Conservation (phyloP, 257 asterid genomes). For the Solanum corneliomulleri region DNA sequence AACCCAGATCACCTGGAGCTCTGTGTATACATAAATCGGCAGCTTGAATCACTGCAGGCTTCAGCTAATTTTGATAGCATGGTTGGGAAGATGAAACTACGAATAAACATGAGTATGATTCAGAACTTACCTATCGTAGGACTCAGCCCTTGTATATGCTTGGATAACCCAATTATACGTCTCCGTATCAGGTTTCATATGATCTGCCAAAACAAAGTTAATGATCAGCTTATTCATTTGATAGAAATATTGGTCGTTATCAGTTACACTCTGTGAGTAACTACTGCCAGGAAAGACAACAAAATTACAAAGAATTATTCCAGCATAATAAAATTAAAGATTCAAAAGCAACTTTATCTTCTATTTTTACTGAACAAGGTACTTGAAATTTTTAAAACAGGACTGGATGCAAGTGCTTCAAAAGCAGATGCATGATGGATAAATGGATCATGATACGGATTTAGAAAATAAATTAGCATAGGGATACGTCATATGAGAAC, state of each 20-base stretch:
- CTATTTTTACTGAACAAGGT: not conserved
- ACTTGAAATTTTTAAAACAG: not conserved
- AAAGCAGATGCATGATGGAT: not conserved
- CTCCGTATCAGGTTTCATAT: constrained; percentile 95
- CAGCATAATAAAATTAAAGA: not conserved
- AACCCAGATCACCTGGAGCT: not conserved
- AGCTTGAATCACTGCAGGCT: not conserved
- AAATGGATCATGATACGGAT: not conserved
- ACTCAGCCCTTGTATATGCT: constrained; percentile 96
- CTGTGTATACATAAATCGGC: not conserved
- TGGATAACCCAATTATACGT: constrained; percentile 99
- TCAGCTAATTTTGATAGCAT: not conserved
- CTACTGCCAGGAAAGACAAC: not conserved
- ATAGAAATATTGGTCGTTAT: not conserved
- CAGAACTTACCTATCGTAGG: constrained; percentile 74
- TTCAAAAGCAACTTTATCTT: not conserved
- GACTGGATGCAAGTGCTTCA: not conserved
- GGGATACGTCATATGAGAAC: not conserved
- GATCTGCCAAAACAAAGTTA: constrained; percentile 37
- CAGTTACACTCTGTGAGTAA: not conserved
- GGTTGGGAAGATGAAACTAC: not conserved
- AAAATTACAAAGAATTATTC: not conserved
- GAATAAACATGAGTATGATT: not conserved
- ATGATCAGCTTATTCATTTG: constrained; percentile 6
- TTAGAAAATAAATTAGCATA: not conserved